phyloP scores from a whole-genome alignment of 345 rosid species.

The Conringia planisiliqua region DNA sequence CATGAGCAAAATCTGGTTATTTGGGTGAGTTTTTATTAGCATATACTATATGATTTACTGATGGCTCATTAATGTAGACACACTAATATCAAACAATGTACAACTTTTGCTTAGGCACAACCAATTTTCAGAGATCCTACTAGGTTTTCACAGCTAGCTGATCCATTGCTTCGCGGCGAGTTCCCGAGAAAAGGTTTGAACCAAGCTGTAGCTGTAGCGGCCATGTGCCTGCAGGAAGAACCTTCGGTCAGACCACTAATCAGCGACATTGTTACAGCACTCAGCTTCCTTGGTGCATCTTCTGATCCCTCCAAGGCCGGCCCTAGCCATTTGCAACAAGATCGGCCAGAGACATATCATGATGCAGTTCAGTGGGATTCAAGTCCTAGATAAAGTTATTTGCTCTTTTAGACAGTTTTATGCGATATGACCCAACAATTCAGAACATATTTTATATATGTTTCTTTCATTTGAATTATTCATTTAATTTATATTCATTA shows the following conservation, averaged over 20 bases:
- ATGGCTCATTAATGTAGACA: neutral
- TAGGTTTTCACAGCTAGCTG: constrained; percentile 48
- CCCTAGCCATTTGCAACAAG: neutral
- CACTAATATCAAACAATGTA: neutral
- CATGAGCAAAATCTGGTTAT: constrained; percentile 64
- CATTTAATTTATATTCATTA: neutral
- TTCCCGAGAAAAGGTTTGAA: constrained; percentile 52
- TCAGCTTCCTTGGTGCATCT: constrained; percentile 49
- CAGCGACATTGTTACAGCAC: constrained; percentile 66
- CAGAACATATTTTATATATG: neutral
- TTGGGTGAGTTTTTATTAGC: constrained; percentile 51
- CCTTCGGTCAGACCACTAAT: constrained; percentile 58
- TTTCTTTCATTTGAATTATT: neutral
- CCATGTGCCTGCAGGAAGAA: constrained; percentile 82
- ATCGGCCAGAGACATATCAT: neutral
- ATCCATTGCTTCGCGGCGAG: constrained; percentile 51
- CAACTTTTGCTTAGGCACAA: constrained; percentile 44
- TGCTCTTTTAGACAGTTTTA: neutral
- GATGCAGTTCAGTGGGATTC: constrained; percentile 2
- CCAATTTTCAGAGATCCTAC: constrained; percentile 62
- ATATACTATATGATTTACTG: neutral
- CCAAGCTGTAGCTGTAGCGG: constrained; percentile 74
- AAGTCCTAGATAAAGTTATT: constrained; percentile 7
- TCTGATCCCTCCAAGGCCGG: neutral
- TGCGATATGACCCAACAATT: neutral